Evolutionary conservation across 2,329 filamentous ascomycete species (phyloP).

Genomic region (Ramichloridium luteum): DNA sequence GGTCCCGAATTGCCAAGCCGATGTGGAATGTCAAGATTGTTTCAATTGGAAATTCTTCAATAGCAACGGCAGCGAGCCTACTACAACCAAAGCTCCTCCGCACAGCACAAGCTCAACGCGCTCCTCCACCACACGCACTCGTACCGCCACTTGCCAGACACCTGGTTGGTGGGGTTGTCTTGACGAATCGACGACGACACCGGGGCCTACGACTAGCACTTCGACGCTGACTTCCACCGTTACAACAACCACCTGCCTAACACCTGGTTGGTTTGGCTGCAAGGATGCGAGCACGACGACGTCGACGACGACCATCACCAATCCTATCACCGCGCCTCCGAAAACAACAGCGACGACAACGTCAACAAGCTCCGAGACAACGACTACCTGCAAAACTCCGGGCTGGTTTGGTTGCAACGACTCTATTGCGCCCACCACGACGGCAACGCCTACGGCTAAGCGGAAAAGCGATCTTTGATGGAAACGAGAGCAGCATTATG

Average conservation of each 20-base stretch:
- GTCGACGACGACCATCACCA: conserved; percentile 25
- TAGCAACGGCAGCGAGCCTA: conserved; percentile 72
- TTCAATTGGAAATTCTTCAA: conserved; percentile 89
- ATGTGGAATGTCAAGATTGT: conserved; percentile 74
- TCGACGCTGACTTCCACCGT: conserved; percentile 2
- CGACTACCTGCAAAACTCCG: conserved; percentile 47
- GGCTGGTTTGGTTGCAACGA: conserved; percentile 59
- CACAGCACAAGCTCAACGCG: conserved; percentile 45
- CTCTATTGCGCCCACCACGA: conserved; percentile 29
- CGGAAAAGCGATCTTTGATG: too few species aligned
- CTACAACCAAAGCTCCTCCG: too few species aligned
- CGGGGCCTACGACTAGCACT: conserved; percentile 28
- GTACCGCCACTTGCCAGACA: conserved; percentile 79
- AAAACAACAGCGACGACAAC: conserved; percentile 33
- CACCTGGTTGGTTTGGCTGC: conserved; percentile 56
- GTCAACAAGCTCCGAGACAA: conserved; percentile 25
- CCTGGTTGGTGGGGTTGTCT: conserved; percentile 80
- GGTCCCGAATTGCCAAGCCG: conserved; percentile 52
- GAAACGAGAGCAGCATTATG: too few species aligned
- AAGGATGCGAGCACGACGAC: conserved; percentile 39
- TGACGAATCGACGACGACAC: not conserved
- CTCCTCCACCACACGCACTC: conserved; percentile 46
- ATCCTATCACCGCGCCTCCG: conserved; percentile 27
- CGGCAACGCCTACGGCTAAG: conserved; percentile 17
- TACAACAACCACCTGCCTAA: conserved; percentile 44